phyloP scores from a whole-genome alignment of 352 stramenopile species.

The Phytopythium oedochilum region DNA sequence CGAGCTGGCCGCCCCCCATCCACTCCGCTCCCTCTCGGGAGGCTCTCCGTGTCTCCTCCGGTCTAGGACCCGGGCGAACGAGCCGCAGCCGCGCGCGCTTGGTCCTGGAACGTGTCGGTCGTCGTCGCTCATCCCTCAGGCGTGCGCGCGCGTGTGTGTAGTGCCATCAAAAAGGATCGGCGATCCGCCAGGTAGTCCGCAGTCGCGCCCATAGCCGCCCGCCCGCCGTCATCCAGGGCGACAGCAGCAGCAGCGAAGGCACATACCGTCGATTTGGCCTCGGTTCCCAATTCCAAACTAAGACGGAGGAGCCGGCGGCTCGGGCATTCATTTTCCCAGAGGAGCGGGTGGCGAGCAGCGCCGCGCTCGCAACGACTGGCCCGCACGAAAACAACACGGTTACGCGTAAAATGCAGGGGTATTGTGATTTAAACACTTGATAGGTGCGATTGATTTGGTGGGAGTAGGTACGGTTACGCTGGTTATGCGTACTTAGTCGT shows the following conservation, averaged over 20 bases:
- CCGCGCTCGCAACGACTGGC: slow-evolving; percentile 8
- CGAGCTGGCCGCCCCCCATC: background rate
- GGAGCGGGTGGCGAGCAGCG: slow-evolving; percentile 4
- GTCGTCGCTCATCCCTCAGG: background rate
- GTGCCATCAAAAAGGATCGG: slow-evolving; percentile 17
- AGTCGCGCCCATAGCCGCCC: background rate
- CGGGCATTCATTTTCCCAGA: background rate
- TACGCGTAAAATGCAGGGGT: background rate
- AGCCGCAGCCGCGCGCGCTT: slow-evolving; percentile 16
- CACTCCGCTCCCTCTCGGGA: background rate
- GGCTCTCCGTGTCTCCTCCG: background rate
- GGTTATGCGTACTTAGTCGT: background rate
- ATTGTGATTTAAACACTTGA: background rate
- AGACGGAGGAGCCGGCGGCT: background rate
- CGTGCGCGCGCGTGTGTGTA: background rate
- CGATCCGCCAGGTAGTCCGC: slow-evolving; percentile 15
- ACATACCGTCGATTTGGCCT: slow-evolving; percentile 69
- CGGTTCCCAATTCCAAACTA: slow-evolving; percentile 85
- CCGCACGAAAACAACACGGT: slow-evolving; percentile 2
- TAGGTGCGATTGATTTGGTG: background rate
- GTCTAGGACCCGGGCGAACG: background rate
- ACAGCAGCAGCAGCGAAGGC: background rate
- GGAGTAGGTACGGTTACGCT: background rate
- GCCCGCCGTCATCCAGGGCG: background rate
- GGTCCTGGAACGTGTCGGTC: slow-evolving; percentile 5